Percentiles rank a stretch among this genome's conserved stretches.
Evolutionary conservation across 345 rosid species (phyloP).

Genomic region (Physaria fendleri): DNA sequence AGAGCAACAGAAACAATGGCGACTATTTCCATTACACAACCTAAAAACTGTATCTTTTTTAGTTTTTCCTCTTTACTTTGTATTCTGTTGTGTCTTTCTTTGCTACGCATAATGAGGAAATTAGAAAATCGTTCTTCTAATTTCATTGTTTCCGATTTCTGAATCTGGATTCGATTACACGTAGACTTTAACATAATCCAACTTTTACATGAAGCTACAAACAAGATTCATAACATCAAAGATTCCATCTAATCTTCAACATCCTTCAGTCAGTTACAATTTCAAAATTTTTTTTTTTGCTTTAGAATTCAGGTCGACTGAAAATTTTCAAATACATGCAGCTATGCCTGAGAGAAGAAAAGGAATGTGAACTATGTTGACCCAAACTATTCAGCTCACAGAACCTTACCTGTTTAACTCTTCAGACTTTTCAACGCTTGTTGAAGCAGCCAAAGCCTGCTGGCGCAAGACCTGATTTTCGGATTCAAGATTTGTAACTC

Average conservation of each 20-base stretch:
- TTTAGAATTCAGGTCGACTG: too few species aligned
- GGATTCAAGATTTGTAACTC: too few species aligned
- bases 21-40: slow-evolving; percentile 28
- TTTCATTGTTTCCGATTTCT: neutral
- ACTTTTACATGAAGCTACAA: slow-evolving; percentile 2
- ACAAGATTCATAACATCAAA: neutral
- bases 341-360: neutral
- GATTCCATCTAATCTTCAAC: neutral
- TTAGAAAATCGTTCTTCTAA: slow-evolving; percentile 1
- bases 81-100: neutral
- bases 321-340: too few species aligned
- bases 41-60: neutral
- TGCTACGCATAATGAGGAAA: neutral
- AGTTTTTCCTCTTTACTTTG: neutral
- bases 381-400: neutral
- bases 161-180: slow-evolving; percentile 3
- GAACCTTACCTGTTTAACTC: slow-evolving; percentile 38
- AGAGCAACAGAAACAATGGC: slow-evolving; percentile 31
- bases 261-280: slow-evolving; percentile 40
- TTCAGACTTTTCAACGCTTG: slow-evolving; percentile 33
- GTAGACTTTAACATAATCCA: slow-evolving; percentile 16
- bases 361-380: neutral
- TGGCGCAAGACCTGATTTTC: too few species aligned
- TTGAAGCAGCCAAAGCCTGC: too few species aligned
- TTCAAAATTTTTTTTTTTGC: too few species aligned